phyloP scores from a whole-genome alignment of 1,284 basidiomycete genomes.

The Erythrobasidium hasegawianum region DNA sequence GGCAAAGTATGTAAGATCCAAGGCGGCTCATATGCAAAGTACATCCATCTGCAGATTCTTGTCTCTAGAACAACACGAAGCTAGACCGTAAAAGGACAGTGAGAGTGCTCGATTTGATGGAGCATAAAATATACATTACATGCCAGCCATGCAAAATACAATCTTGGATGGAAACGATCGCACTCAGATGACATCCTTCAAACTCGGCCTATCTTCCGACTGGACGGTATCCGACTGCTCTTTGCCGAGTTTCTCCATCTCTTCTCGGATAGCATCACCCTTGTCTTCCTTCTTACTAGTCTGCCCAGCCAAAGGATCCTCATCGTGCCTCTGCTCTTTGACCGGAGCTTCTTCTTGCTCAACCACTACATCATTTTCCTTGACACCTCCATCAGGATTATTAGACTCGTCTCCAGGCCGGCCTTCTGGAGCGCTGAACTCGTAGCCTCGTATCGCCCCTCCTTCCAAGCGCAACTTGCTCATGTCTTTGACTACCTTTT shows the following conservation, averaged over 20 bases:
- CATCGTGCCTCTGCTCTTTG: slow-evolving; percentile 4
- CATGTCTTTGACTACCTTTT: background rate
- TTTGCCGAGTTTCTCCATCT: slow-evolving; percentile 12
- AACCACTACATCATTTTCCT: slow-evolving; percentile 11
- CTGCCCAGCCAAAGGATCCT: slow-evolving; percentile 10
- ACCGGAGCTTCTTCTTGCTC: slow-evolving; percentile 25
- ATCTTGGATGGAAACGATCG: too few relatives aligned
- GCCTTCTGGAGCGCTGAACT: background rate
- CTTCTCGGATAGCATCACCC: slow-evolving; percentile 18
- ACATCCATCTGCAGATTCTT: too few relatives aligned
- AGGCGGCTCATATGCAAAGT: too few relatives aligned
- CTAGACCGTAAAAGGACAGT: too few relatives aligned
- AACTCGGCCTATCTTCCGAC: background rate
- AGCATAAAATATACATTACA: too few relatives aligned
- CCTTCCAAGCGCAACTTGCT: background rate
- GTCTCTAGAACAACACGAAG: too few relatives aligned
- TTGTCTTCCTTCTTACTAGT: background rate
- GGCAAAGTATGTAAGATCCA: too few relatives aligned
- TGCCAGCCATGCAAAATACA: too few relatives aligned
- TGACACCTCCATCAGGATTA: background rate
- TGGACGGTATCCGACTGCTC: background rate
- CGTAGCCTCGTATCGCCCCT: background rate
- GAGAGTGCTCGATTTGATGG: too few relatives aligned
- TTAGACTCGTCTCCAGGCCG: background rate
- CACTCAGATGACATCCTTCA: background rate